These are phyloP conservation scores for Alternaria rosae DNA, from an alignment of 2,329 filamentous ascomycete genomes.

Conservation along the genomic window DNA sequence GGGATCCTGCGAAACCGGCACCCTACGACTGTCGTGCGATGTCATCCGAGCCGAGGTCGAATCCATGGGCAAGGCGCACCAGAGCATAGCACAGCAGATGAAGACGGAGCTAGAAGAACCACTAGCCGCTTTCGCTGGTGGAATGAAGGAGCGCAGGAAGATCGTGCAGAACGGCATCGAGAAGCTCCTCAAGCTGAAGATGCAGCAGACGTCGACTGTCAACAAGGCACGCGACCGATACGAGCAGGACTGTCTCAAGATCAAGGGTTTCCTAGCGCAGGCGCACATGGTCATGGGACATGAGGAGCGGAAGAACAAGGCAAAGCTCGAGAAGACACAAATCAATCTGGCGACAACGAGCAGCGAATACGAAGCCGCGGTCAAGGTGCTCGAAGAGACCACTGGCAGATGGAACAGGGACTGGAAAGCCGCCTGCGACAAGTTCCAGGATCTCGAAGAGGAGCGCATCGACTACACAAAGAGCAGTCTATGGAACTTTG, in stretches of 20 bases:
- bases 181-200: constrained; percentile 90
- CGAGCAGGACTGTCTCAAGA: constrained; percentile 96
- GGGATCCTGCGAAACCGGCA: constrained; percentile 86
- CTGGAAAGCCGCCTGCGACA: constrained; percentile 96
- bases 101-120: constrained; percentile 95
- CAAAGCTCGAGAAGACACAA: constrained; percentile 97
- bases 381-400: constrained; percentile 93
- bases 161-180: constrained; percentile 95
- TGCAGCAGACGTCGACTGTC: constrained; percentile 86
- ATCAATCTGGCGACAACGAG: constrained; percentile 92
- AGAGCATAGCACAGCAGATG: constrained; percentile 90
- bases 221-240: constrained; percentile 97
- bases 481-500: constrained; percentile 97
- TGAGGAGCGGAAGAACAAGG: constrained; percentile 98
- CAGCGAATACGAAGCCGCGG: constrained; percentile 89
- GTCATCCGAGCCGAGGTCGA: constrained; percentile 89
- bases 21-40: constrained; percentile 83
- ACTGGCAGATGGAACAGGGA: constrained; percentile 96
- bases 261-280: constrained; percentile 97
- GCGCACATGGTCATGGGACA: constrained; percentile 99
- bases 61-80: constrained; percentile 91
- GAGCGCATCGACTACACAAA: constrained; percentile 97
- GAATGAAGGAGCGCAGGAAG: constrained; percentile 95
- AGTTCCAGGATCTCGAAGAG: constrained; percentile 98
- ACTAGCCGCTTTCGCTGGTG: constrained; percentile 86